These are phyloP conservation scores for Hanseniaspora sp. DNA, from an alignment of 1,139 yeast species.

Conservation along the genomic window DNA sequence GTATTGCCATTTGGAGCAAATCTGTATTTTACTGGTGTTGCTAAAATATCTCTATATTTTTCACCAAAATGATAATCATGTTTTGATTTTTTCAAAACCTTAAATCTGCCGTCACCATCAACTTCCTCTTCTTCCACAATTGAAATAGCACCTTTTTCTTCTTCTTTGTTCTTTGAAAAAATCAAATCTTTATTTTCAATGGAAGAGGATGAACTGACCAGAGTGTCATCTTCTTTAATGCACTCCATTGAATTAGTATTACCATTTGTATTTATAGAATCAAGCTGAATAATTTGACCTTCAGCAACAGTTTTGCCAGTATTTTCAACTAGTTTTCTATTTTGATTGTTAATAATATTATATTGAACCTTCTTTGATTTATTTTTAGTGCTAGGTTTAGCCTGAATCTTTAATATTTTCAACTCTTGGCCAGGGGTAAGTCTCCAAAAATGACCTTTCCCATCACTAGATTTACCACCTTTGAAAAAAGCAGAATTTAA, in stretches of 20 bases:
- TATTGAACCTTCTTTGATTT: constrained; percentile 24
- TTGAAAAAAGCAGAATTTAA: constrained; percentile 80
- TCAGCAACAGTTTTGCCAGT: not conserved
- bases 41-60: not conserved
- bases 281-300: not conserved
- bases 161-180: not conserved
- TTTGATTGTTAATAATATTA: constrained; percentile 14
- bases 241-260: not conserved
- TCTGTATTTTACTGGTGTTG: constrained; percentile 6
- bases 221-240: constrained; percentile 8
- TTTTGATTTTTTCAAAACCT: not conserved
- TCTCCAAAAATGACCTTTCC: constrained; percentile 96
- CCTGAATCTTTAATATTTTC: constrained; percentile 61
- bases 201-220: not conserved
- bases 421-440: constrained; percentile 74
- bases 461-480: constrained; percentile 86
- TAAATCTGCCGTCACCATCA: not conserved
- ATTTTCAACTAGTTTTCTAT: not conserved
- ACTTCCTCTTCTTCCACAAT: not conserved
- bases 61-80: not conserved
- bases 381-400: constrained; percentile 29
- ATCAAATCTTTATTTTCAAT: not conserved
- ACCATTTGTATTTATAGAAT: not conserved
- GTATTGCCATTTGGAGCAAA: not conserved
- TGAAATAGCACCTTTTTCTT: not conserved